Conservation (phyloP, 371 early-diverging fungal species). For the Dinochytrium kinnereticum region DNA sequence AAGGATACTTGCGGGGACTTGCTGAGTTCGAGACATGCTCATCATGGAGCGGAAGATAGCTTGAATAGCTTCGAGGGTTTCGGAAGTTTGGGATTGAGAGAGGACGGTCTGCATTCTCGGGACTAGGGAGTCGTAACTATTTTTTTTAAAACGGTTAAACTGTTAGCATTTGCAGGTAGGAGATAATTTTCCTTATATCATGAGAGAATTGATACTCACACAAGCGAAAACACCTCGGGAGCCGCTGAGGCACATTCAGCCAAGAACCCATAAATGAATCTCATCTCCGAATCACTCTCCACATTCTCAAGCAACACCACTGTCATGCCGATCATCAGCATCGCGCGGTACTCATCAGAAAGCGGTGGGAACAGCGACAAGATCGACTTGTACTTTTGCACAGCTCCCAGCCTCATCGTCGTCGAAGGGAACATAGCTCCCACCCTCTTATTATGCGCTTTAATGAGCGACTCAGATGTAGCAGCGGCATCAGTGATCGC, state of each 20-base stretch:
- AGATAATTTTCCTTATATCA: no score
- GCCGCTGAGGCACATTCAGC: constrained; percentile 77
- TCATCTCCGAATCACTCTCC: constrained; percentile 82
- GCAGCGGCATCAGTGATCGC: neutral
- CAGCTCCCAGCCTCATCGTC: neutral
- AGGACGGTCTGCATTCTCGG: constrained; percentile 81
- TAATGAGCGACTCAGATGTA: neutral
- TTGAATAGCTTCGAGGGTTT: constrained; percentile 76
- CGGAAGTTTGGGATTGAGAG: constrained; percentile 68
- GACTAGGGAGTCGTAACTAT: constrained; percentile 71
- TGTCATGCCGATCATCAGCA: constrained; percentile 76
- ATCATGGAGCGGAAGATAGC: constrained; percentile 78
- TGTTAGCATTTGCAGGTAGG: no score
- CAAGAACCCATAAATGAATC: constrained; percentile 83
- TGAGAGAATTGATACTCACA: constrained; percentile 60
- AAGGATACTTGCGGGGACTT: constrained; percentile 6
- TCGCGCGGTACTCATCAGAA: constrained; percentile 64
- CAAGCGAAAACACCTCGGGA: constrained; percentile 75
- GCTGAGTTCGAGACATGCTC: constrained; percentile 16
- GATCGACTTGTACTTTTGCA: constrained; percentile 23
- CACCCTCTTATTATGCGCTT: neutral
- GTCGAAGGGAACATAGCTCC: neutral
- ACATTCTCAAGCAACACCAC: constrained; percentile 81
- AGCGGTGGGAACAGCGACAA: constrained; percentile 34
- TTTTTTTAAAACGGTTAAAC: no score